A percentile compares a stretch with the other conserved stretches of the same genome.
Conservation (phyloP, 2,329 filamentous ascomycete genomes). For the Cryphonectria naterciae region DNA sequence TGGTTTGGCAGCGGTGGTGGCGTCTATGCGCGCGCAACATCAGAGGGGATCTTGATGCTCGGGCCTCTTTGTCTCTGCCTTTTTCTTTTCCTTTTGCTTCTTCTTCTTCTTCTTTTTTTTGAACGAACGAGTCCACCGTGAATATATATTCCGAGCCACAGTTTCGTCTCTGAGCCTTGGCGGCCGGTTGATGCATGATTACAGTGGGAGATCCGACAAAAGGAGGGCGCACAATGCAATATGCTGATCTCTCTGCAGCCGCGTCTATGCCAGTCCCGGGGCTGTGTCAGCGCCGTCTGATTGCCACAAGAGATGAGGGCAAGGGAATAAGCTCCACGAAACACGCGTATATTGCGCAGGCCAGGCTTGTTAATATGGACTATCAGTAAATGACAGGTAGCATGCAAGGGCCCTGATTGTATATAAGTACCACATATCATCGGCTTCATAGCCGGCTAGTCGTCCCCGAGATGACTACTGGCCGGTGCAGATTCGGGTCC, state of each 20-base stretch:
- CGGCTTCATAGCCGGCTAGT: neutral
- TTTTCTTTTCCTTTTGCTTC: neutral
- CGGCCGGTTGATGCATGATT: neutral
- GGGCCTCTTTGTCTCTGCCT: neutral
- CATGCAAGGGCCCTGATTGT: neutral
- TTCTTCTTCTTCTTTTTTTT: too few relatives aligned
- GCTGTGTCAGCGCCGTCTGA: slow-evolving; percentile 2
- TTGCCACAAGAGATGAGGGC: neutral
- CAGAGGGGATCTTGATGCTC: neutral
- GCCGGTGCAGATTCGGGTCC: neutral
- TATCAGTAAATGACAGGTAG: neutral
- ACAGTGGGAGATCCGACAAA: neutral
- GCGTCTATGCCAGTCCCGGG: neutral
- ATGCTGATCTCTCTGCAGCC: neutral
- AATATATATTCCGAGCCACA: neutral
- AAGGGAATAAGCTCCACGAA: neutral
- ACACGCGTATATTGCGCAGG: neutral
- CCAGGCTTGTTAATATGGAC: neutral
- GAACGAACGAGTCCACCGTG: neutral
- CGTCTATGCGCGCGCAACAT: neutral
- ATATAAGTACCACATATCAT: neutral
- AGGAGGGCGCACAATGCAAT: neutral
- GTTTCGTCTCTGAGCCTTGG: neutral
- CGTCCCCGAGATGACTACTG: neutral
- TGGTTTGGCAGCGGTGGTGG: neutral